A percentile compares a stretch with the other conserved stretches of the same genome.
Conservation (phyloP, 2,329 filamentous ascomycete genomes). For the Neoarthrinium moseri region DNA sequence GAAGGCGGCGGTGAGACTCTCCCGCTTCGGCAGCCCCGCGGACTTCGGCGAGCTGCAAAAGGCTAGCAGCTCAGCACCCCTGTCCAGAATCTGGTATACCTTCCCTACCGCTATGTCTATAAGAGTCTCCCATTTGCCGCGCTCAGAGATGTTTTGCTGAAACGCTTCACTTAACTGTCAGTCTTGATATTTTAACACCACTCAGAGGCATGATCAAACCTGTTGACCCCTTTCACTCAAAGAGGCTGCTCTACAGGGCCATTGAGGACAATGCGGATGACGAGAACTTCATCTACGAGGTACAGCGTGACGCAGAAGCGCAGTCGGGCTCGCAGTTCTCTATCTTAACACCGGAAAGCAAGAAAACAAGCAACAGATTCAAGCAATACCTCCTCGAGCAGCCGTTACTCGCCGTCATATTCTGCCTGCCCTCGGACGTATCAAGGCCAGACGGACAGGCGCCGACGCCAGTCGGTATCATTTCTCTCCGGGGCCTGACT, state of each 20-base stretch:
- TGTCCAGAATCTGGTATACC: no score
- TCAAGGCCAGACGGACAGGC: conserved; percentile 6
- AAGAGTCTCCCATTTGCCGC: no score
- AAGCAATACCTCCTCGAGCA: conserved; percentile 25
- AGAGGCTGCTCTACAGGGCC: conserved; percentile 35
- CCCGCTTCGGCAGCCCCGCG: no score
- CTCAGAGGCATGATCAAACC: conserved; percentile 12
- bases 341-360: conserved; percentile 28
- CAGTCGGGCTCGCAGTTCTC: conserved; percentile 25
- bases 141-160: no score
- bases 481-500: conserved; percentile 23
- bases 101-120: no score
- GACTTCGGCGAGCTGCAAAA: no score
- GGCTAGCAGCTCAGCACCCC: no score
- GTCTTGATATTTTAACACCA: neutral
- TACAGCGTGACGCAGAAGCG: conserved; percentile 26
- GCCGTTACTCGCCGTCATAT: conserved; percentile 32
- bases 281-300: conserved; percentile 25
- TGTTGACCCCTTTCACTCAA: conserved; percentile 31
- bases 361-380: conserved; percentile 24
- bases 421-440: conserved; percentile 29
- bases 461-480: conserved; percentile 28
- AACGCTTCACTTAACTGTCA: neutral
- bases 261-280: conserved; percentile 31
- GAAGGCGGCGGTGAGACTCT: no score